Base-by-base conservation (phyloP, 1,139 yeast species). In the Pichia sp. region DNA sequence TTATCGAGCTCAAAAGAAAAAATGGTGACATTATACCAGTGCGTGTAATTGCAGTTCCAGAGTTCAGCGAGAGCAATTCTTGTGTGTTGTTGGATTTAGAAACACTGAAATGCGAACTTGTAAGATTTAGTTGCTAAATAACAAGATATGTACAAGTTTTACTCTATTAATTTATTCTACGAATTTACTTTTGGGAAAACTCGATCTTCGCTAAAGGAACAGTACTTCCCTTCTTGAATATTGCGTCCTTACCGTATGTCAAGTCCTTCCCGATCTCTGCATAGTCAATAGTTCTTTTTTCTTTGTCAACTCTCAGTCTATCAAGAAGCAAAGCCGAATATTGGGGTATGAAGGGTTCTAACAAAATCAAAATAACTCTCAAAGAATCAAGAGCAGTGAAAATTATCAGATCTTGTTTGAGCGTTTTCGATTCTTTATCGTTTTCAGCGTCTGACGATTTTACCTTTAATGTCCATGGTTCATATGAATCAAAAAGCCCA, bases 341-440 rank as follows among this genome's bases (percentile, higher is more conserved):
- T 2, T 72, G 71, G 0, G 98, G 98, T 49, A 88, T 81, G 31
- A 92, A 75, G 1, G 97, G 90, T 56, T 78, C 81, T 31, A 87
- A 75, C 43, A 88, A 67, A 11, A 93, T 81, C 0, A 93, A 77
- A 15, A 81, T 67, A 0, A 89, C 78, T 57, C 99, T 77, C 15
- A 84, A 76, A 0, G 84, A 77, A 63, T 93, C 98, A 11, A 88
- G 79, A 1, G 89, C 87, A 29, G 80, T 67, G 58, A 78, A 82
- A 1, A 90, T 81, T 13, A 82, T 77, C 50, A 76, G 72, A 64
- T 80, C 82, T 59, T 78, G 83, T 15, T 70, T 65, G 11, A 64
- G 53, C 43, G 15, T 60, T 23, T 58, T 59, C 13, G 36, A 48
- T 13, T 64, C 60, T 10, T 56, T 54, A 11, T 60, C 61, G 2